Evolutionary conservation across 441 rosid species (phyloP).

Genomic region (Erodium trifolium): DNA sequence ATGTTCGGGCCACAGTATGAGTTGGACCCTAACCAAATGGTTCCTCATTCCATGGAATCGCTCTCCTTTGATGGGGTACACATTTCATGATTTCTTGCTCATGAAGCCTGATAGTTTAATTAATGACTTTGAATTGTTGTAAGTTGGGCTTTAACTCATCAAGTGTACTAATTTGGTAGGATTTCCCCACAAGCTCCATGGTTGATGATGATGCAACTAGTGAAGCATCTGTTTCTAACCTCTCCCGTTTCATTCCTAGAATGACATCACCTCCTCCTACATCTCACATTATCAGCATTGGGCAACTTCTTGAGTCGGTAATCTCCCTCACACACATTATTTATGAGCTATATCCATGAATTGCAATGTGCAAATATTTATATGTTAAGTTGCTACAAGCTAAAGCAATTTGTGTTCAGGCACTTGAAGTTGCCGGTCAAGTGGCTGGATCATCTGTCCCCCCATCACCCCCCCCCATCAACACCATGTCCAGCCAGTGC

Average conservation of each 20-base stretch:
- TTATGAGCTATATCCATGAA: too few species aligned
- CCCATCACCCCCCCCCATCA: slow-evolving; percentile 76
- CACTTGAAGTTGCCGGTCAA: slow-evolving; percentile 91
- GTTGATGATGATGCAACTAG: slow-evolving; percentile 64
- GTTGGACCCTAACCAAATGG: slow-evolving; percentile 37
- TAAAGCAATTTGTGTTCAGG: slow-evolving; percentile 34
- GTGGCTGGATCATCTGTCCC: slow-evolving; percentile 74
- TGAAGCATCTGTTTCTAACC: slow-evolving; percentile 59
- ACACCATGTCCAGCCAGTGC: slow-evolving; percentile 71
- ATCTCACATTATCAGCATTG: slow-evolving; percentile 71
- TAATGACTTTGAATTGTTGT: neutral
- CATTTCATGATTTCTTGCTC: neutral
- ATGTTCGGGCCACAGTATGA: slow-evolving; percentile 54
- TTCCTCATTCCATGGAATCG: slow-evolving; percentile 58
- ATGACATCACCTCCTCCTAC: slow-evolving; percentile 53
- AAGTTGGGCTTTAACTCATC: neutral
- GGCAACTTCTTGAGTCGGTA: slow-evolving; percentile 90
- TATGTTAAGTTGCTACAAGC: neutral
- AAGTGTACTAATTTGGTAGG: slow-evolving; percentile 35
- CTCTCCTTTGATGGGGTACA: slow-evolving; percentile 80
- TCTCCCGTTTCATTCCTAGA: slow-evolving; percentile 48
- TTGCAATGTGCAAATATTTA: too few species aligned
- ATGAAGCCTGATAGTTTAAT: neutral
- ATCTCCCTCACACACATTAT: slow-evolving; percentile 10
- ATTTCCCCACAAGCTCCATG: slow-evolving; percentile 37